Evolutionary conservation across 2,329 filamentous ascomycete genomes (phyloP), one percentile per base, ranked within the genome.

Genomic region (Xylaria sp.): DNA sequence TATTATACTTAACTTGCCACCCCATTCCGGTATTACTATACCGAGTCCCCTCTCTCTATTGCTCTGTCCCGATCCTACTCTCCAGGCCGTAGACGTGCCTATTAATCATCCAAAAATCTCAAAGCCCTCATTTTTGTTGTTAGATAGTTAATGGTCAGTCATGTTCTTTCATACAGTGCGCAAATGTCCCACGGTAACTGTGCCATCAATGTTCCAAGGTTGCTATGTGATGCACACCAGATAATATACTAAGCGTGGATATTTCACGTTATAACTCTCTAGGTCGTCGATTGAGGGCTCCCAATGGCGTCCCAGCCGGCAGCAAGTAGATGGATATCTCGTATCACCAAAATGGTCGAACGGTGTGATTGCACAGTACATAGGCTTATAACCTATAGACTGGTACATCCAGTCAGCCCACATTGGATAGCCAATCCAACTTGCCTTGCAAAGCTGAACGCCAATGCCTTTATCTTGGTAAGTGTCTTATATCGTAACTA

Each of bases 141-240:
- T 41, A 30, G 32, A 18, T 45, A 7, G 18, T 41, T 8, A 30
- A 43, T 5, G 3, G 23, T 15, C 25, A 10, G 58, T 9, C 20
- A 34, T 25, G 18, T 13, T 60, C 46, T 25, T 59, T 23, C 48
- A 50, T 30, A 67, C 45, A 20, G 55, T 20, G 32, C 23, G 20
- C 23, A 43, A 39, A 7, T 23, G 4, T 34, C 12, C 20, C 28
- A 2, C 4, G 20, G 32, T 8, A 57, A 45, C 15, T 36, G 28
- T 45, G n/a, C 30, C 25, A n/a, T 45, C 34, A 41, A 50, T 52
- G 25, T 39, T 52, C 50, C 10, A 57, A 9, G 34, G 18, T 64
- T 60, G 41, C 52, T 23, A 61, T 52, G 23, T 23, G 61, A 50
- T 12, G 23, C 12, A 30, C n/a, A 46, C 20, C 18, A 36, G 28